Evolutionary conservation across 202 grass and related monocot genomes (phyloP).

Genomic region (Zizania palustris): DNA sequence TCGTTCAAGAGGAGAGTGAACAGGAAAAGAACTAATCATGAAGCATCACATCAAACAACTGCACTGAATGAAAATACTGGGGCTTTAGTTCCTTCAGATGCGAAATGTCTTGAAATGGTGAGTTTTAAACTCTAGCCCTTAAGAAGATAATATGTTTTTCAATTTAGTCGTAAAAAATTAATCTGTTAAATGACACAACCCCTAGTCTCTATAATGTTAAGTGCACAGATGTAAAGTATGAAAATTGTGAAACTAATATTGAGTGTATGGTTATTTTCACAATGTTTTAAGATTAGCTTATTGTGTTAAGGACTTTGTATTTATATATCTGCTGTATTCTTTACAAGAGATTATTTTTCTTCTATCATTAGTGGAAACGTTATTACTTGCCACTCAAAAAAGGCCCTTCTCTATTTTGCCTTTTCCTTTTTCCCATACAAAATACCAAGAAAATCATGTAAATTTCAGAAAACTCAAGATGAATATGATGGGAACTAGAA

Average conservation of each 20-base stretch:
- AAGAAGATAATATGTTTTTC: background rate
- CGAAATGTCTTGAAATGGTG: constrained; percentile 23
- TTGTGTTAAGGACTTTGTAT: background rate
- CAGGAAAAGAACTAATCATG: constrained; percentile 1
- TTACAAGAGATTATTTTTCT: background rate
- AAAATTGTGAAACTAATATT: background rate
- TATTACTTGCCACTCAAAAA: background rate
- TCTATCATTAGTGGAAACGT: background rate
- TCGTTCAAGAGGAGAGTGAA: constrained; percentile 9
- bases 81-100: constrained; percentile 29
- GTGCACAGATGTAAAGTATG: background rate
- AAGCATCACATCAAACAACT: constrained; percentile 1
- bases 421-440: background rate
- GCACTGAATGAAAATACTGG: constrained; percentile 5
- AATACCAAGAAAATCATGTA: background rate
- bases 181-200: background rate
- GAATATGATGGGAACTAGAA: too few relatives aligned
- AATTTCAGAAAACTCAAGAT: too few relatives aligned
- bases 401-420: background rate
- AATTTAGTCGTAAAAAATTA: background rate
- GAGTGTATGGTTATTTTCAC: background rate
- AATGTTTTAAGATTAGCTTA: constrained; percentile 1
- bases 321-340: background rate
- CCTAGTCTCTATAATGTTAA: background rate
- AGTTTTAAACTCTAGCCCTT: constrained; percentile 23